Evolutionary conservation across 306 rosid species (phyloP), one percentile per base, ranked within the genome.

Genomic region (Quercus gilva): DNA sequence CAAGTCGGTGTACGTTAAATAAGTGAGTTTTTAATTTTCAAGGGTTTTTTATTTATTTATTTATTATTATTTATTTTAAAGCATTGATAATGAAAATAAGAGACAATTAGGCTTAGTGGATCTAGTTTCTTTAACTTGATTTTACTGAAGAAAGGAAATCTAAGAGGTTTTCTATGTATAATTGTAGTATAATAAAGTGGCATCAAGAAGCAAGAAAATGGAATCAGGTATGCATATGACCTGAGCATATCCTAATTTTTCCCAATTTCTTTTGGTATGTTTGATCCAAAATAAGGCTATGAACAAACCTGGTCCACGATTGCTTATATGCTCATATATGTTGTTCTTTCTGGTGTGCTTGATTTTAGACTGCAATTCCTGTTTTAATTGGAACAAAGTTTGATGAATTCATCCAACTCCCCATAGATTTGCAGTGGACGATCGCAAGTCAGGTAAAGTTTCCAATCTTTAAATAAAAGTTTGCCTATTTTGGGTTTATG

Each of bases 361-460:
- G 20, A 49, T 78, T 85, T 79, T 49, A 95, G 99, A 87, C 93
- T 2, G 98, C 97, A 83, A 90, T 95, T 81, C 99, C 98, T 64
- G 88, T 95, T 52, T 84, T 95, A 81, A 83, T 95, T 70, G 99
- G 99, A 80, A 91, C 98, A 65, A 95, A 95, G 82, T 95, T 92
- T 77, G 99, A 95, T 55, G 99, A 95, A 68, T 95, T 95, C 87
- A 93, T 95, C 87, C 99, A 93, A 69, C 99, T 95, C 49, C 99
- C 99, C 5, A 83, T 95, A 67, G 99, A 95, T 86, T 68, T 95
- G 92, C 99, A 95, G 59, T 92, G 99, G 99, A 87, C 97, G 58
- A 91, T 95, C 23, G 99, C 97, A 64, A 89, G 88, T 74, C 85
- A 95, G 98, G 99, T 95, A 88, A 85, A 19, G 31, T 19, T 56